Evolutionary conservation across 805 yeast species (phyloP).

Genomic region (Hanseniaspora pseudoguilliermondii): DNA sequence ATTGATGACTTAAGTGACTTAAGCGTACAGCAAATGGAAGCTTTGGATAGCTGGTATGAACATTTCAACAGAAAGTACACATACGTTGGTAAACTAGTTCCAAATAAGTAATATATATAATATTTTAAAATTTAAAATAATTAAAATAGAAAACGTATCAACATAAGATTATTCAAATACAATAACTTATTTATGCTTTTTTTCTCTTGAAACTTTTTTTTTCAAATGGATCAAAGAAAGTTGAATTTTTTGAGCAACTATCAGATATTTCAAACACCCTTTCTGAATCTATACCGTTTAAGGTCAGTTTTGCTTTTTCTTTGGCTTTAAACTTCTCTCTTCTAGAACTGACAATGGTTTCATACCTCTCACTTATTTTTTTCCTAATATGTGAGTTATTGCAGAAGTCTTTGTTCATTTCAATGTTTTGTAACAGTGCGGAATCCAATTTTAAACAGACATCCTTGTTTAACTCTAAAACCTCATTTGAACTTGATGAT

Average conservation of each 20-base stretch:
- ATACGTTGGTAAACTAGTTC: constrained; percentile 57
- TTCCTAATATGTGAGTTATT: constrained; percentile 1
- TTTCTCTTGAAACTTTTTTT: constrained; percentile 11
- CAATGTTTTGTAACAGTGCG: constrained; percentile 20
- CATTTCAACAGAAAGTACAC: constrained; percentile 75
- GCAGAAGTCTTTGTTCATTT: neutral
- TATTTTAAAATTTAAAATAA: neutral
- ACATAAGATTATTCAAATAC: neutral
- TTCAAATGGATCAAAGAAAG: constrained; percentile 15
- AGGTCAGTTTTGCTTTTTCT: neutral
- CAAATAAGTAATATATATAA: constrained; percentile 21
- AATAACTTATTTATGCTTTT: neutral
- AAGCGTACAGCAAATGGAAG: constrained; percentile 43
- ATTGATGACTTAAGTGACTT: constrained; percentile 61
- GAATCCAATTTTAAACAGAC: neutral
- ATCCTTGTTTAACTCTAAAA: neutral
- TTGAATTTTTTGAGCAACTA: neutral
- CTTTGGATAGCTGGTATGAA: constrained; percentile 73
- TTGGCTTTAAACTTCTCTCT: neutral
- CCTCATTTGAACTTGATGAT: neutral
- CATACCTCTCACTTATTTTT: neutral
- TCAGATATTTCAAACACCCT: neutral
- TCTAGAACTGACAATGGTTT: neutral
- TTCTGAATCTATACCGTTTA: neutral
- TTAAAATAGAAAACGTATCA: neutral